Percentiles rank a stretch among this genome's conserved stretches.
Evolutionary conservation across 2,329 filamentous ascomycete species (phyloP).

Genomic region (Aspergillus texensis): DNA sequence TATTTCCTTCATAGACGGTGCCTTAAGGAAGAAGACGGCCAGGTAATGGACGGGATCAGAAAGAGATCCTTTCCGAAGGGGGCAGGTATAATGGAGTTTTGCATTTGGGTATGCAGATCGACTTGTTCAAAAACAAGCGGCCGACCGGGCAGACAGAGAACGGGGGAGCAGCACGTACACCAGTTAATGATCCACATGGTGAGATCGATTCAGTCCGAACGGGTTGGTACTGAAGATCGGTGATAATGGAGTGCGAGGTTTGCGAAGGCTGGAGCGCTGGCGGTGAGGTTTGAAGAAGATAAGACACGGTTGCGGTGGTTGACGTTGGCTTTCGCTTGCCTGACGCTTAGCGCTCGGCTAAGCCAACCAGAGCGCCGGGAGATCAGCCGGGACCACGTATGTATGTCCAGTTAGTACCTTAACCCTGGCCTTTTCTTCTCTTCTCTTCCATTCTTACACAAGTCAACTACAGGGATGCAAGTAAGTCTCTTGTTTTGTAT

Average conservation of each 20-base stretch:
- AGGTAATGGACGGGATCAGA: background rate
- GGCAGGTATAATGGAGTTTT: background rate
- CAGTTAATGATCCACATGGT: slow-evolving; percentile 93
- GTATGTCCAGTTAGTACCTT: too few species aligned
- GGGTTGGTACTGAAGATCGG: slow-evolving; percentile 2
- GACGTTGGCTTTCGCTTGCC: slow-evolving; percentile 21
- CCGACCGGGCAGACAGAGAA: slow-evolving; percentile 10
- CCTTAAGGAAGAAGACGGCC: background rate
- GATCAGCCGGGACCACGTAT: slow-evolving; percentile 8
- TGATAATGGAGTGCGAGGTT: slow-evolving; percentile 4
- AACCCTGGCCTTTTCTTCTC: too few species aligned
- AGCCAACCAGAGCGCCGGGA: slow-evolving; percentile 14
- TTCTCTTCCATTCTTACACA: too few species aligned
- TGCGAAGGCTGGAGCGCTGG: slow-evolving; percentile 17
- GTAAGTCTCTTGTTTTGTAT: background rate
- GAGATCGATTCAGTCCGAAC: slow-evolving; percentile 17
- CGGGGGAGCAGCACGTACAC: slow-evolving; percentile 63
- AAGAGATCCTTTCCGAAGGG: background rate
- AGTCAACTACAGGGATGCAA: too few species aligned
- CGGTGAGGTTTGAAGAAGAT: slow-evolving; percentile 24
- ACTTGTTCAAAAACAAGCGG: background rate
- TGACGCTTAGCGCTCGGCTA: slow-evolving; percentile 21
- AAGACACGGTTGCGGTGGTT: slow-evolving; percentile 33
- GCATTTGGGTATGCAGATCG: slow-evolving; percentile 10
- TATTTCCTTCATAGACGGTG: background rate